Conservation (phyloP, 2,329 filamentous ascomycete genomes). For the Fusarium luffae region DNA sequence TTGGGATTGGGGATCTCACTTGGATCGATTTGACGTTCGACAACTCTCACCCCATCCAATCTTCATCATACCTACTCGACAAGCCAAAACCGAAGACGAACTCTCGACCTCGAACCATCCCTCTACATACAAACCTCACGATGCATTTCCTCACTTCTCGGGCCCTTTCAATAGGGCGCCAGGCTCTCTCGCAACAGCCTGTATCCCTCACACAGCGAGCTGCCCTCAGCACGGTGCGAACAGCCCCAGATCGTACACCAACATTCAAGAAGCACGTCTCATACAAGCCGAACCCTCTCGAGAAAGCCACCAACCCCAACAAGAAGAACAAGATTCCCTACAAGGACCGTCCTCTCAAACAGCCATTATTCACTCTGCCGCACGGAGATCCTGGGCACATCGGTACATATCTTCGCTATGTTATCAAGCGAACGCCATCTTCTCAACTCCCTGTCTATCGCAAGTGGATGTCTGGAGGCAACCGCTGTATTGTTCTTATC, state of each 20-base stretch:
- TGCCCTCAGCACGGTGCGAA: constrained; percentile 23
- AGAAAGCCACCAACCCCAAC: constrained; percentile 41
- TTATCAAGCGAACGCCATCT: constrained; percentile 76
- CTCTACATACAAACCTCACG: constrained; percentile 15
- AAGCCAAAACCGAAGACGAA: background rate
- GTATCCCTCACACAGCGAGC: constrained; percentile 23
- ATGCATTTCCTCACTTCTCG: constrained; percentile 46
- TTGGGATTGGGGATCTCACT: constrained; percentile 22
- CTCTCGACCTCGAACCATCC: constrained; percentile 9
- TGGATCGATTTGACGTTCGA: background rate
- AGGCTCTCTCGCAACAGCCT: constrained; percentile 25
- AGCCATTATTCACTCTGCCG: constrained; percentile 46
- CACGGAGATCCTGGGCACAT: constrained; percentile 49
- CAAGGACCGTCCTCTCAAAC: constrained; percentile 41
- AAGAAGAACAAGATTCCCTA: constrained; percentile 44
- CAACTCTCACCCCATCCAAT: background rate
- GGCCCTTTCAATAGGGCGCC: constrained; percentile 39
- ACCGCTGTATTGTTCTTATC: constrained; percentile 77
- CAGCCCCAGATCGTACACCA: constrained; percentile 23
- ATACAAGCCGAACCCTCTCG: constrained; percentile 38
- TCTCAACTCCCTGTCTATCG: constrained; percentile 83
- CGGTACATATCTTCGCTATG: constrained; percentile 63
- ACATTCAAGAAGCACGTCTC: constrained; percentile 43
- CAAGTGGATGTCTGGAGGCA: constrained; percentile 78
- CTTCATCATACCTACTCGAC: background rate